phyloP scores from a whole-genome alignment of 2,329 filamentous ascomycete genomes.

The Golovinomyces cichoracearum region DNA sequence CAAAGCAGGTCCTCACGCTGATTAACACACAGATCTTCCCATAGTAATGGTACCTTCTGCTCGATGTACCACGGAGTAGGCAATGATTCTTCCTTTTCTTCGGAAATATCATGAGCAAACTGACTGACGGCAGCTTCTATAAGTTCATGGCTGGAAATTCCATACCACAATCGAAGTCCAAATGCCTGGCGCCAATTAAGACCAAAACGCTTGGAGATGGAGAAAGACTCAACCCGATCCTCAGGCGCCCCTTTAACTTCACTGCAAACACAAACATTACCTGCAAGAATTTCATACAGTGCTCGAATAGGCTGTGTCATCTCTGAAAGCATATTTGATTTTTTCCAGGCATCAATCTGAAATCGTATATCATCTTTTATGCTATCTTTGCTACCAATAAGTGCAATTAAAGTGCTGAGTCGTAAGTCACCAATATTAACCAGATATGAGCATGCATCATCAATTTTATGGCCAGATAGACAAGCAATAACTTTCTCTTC shows the following conservation, averaged over 20 bases:
- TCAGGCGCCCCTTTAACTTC: slow-evolving; percentile 52
- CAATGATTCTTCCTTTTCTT: slow-evolving; percentile 39
- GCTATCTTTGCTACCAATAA: slow-evolving; percentile 47
- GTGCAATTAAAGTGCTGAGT: slow-evolving; percentile 58
- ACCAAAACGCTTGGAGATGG: slow-evolving; percentile 58
- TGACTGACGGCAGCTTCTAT: slow-evolving; percentile 45
- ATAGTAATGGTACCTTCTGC: slow-evolving; percentile 29
- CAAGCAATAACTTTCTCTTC: slow-evolving; percentile 69
- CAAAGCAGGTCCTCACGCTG: slow-evolving; percentile 56
- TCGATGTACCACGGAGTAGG: slow-evolving; percentile 49
- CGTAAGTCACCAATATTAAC: slow-evolving; percentile 53
- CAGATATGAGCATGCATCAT: slow-evolving; percentile 60
- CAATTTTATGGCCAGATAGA: slow-evolving; percentile 51
- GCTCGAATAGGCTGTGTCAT: slow-evolving; percentile 63
- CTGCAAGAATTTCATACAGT: slow-evolving; percentile 68
- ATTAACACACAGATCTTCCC: slow-evolving; percentile 32
- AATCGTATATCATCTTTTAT: slow-evolving; percentile 49
- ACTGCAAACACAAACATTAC: slow-evolving; percentile 62
- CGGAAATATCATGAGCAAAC: slow-evolving; percentile 47
- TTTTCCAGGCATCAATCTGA: slow-evolving; percentile 65
- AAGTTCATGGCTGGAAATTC: slow-evolving; percentile 38
- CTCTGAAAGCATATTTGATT: slow-evolving; percentile 62
- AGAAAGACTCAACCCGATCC: slow-evolving; percentile 55
- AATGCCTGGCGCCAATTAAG: slow-evolving; percentile 89
- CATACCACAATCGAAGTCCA: slow-evolving; percentile 75